Evolutionary conservation across 2,329 filamentous ascomycete genomes (phyloP), one percentile per base, ranked within the genome.

Genomic region (Teratosphaeria destructans): DNA sequence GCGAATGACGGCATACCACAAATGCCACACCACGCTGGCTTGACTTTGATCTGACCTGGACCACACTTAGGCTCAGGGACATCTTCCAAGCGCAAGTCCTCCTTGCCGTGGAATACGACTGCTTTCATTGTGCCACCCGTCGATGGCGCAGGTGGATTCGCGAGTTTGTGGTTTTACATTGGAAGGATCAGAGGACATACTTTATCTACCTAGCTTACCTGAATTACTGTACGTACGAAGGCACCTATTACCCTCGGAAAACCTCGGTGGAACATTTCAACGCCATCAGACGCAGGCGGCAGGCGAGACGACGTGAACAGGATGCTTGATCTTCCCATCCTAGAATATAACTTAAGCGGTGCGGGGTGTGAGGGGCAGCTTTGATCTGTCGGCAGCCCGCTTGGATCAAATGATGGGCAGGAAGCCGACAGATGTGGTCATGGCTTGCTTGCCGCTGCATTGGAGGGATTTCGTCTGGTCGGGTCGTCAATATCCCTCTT

Each of bases 31-130:
- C 71, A 73, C 12, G 70, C 70, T 52, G 72, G 72, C 60, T 69
- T 69, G 56, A 73, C 64, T 62, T 72, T 73, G 58, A 74, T 67
- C 56, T 74, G 71, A 5, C 71, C 72, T 56, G 66, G 62, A 12
- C 69, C 68, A 58, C 70, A 72, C 34, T 62, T 59, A 4, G 72
- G 72, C 35, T 68, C 66, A 4, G 68, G 69, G 19, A 74, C 68
- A 26, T 71, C 65, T 55, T 74, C 72, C 37, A 70, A 64, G 5
- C 72, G 69, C 57, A 74, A 56, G 56, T 74, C 72, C 55, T 70
- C 65, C 59, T 71, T 71, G 39, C 71, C 72, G 54, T 74, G 70
- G 61, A 74, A 73, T n/a, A 71, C 67, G n/a, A 73, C 64, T 6
- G 72, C 72, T 56, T 70, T 73, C 72, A 74, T 74, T 11, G 32